Evolutionary conservation across 2,329 filamentous ascomycete species (phyloP).

Genomic region (Furcasterigmium furcatum): DNA sequence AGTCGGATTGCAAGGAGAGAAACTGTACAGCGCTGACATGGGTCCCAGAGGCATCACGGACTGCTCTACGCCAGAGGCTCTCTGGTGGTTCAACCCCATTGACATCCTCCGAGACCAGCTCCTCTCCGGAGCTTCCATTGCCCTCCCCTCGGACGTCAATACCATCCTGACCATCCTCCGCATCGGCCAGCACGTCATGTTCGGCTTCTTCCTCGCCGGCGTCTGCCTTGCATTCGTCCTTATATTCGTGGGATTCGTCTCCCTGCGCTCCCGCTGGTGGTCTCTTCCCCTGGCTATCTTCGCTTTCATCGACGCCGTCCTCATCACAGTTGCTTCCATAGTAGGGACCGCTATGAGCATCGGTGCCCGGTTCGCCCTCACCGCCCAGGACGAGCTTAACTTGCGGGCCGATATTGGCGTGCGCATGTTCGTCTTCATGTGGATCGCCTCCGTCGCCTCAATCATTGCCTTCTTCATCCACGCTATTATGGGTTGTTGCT

Average conservation of each 20-base stretch:
- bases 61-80: constrained; percentile 66
- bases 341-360: constrained; percentile 79
- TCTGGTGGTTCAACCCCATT: constrained; percentile 93
- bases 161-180: constrained; percentile 72
- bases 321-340: constrained; percentile 66
- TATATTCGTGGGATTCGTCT: constrained; percentile 62
- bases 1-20: constrained; percentile 13
- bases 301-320: constrained; percentile 63
- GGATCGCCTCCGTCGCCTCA: constrained; percentile 68
- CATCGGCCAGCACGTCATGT: constrained; percentile 81
- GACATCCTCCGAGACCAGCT: constrained; percentile 77
- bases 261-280: constrained; percentile 50
- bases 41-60: constrained; percentile 61
- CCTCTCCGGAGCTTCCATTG: constrained; percentile 77
- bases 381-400: constrained; percentile 69
- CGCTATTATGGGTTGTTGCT: constrained; percentile 75
- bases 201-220: constrained; percentile 76
- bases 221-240: constrained; percentile 69
- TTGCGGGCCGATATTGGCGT: constrained; percentile 67
- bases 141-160: constrained; percentile 70
- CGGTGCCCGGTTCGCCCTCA: constrained; percentile 76
- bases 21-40: constrained; percentile 35
- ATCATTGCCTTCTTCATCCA: constrained; percentile 72
- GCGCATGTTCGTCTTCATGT: constrained; percentile 86
- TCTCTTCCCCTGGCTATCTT: constrained; percentile 67